These are phyloP conservation scores for Zymoseptoria brevis DNA, from an alignment of 2,329 filamentous ascomycete genomes.

Conservation along the genomic window DNA sequence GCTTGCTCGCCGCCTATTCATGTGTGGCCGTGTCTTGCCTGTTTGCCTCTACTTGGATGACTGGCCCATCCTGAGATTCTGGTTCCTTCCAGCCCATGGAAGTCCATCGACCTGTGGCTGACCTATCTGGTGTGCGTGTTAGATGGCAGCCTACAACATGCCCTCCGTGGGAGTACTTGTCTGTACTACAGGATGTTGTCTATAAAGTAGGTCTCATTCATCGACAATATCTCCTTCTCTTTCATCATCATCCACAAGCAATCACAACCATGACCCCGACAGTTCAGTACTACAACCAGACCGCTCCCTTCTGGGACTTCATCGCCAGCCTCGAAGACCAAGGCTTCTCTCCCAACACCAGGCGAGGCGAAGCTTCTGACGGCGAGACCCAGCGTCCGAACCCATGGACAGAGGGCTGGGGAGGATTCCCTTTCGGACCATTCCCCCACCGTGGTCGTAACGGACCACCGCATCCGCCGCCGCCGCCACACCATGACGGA, in stretches of 20 bases:
- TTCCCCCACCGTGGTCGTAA: constrained; percentile 24
- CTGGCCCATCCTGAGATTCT: neutral
- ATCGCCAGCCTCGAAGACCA: constrained; percentile 43
- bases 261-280: constrained; percentile 41
- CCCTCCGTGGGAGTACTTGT: neutral
- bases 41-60: neutral
- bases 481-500: constrained; percentile 17
- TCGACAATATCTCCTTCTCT: constrained; percentile 1
- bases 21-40: neutral
- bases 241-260: constrained; percentile 12
- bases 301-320: constrained; percentile 50
- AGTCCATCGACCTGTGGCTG: neutral
- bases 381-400: constrained; percentile 26
- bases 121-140: neutral
- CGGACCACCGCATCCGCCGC: constrained; percentile 15
- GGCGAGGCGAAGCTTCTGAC: constrained; percentile 19
- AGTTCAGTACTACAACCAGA: constrained; percentile 46
- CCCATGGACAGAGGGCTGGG: constrained; percentile 29
- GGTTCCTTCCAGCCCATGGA: neutral
- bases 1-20: neutral
- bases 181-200: neutral
- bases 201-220: neutral
- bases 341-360: constrained; percentile 27
- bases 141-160: neutral
- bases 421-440: constrained; percentile 29